Conservation (phyloP, 768 basidiomycete species). For the Cystobasidium ongulense region DNA sequence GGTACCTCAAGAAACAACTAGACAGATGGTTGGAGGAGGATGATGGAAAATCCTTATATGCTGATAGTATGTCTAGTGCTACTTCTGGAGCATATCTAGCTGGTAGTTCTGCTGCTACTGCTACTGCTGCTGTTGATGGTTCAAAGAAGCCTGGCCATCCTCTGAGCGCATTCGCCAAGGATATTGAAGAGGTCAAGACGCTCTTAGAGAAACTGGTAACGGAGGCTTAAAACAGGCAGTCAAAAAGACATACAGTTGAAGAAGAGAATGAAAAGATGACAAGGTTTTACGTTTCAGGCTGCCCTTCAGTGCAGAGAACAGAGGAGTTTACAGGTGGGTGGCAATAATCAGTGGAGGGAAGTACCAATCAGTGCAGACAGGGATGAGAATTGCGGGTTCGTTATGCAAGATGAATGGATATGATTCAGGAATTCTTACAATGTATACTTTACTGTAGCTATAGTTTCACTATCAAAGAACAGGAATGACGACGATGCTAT, state of each 20-base stretch:
- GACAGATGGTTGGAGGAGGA: slow-evolving; percentile 69
- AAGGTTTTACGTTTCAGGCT: too few relatives aligned
- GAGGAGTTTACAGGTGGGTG: too few relatives aligned
- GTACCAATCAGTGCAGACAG: too few relatives aligned
- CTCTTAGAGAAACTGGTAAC: neutral
- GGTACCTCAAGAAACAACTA: slow-evolving; percentile 61
- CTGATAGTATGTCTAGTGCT: slow-evolving; percentile 45
- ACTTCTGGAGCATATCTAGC: neutral
- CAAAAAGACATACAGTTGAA: neutral
- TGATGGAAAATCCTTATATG: slow-evolving; percentile 53
- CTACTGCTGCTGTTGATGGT: neutral
- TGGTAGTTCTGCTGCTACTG: neutral
- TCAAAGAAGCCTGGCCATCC: neutral
- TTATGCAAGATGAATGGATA: too few relatives aligned
- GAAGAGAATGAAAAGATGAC: neutral
- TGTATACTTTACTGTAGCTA: too few relatives aligned
- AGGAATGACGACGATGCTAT: too few relatives aligned
- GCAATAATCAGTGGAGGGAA: too few relatives aligned
- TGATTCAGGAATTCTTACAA: too few relatives aligned
- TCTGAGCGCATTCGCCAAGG: slow-evolving; percentile 9
- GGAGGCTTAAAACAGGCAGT: neutral
- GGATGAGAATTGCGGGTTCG: too few relatives aligned
- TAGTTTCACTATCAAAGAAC: too few relatives aligned
- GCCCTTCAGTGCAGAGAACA: too few relatives aligned
- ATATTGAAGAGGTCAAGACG: slow-evolving; percentile 1